These are phyloP conservation scores for Lentinula guzmanii DNA, from an alignment of 768 basidiomycete species.

Conservation along the genomic window DNA sequence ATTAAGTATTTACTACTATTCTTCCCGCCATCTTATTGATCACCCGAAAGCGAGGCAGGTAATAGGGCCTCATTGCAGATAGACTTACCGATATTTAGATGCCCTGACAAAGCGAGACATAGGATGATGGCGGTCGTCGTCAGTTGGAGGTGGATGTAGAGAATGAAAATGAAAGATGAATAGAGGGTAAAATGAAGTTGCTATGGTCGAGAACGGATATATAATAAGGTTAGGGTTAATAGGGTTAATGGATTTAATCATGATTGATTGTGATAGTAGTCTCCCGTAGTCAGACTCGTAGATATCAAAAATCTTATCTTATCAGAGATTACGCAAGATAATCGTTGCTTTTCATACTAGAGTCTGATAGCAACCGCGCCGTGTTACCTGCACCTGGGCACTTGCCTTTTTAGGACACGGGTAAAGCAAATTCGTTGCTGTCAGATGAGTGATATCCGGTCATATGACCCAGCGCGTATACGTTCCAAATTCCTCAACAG, in stretches of 20 bases:
- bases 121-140: background rate
- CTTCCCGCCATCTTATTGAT: background rate
- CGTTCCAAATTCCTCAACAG: background rate
- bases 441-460: background rate
- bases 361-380: background rate
- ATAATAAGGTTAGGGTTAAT: background rate
- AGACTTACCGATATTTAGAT: constrained; percentile 76
- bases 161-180: background rate
- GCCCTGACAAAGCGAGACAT: constrained; percentile 88
- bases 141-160: background rate
- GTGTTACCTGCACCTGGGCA: background rate
- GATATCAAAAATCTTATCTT: background rate
- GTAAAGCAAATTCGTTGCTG: background rate
- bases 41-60: background rate
- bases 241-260: too few relatives aligned
- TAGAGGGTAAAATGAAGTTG: background rate
- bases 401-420: background rate
- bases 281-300: background rate
- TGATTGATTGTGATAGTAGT: background rate
- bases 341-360: background rate
- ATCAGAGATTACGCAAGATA: background rate
- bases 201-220: background rate
- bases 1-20: background rate
- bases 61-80: constrained; percentile 1
- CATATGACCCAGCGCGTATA: background rate